Percentiles rank a stretch among this genome's conserved stretches.
phyloP scores from a whole-genome alignment of 352 stramenopile genomes.

The Elongisporangium anandrum region DNA sequence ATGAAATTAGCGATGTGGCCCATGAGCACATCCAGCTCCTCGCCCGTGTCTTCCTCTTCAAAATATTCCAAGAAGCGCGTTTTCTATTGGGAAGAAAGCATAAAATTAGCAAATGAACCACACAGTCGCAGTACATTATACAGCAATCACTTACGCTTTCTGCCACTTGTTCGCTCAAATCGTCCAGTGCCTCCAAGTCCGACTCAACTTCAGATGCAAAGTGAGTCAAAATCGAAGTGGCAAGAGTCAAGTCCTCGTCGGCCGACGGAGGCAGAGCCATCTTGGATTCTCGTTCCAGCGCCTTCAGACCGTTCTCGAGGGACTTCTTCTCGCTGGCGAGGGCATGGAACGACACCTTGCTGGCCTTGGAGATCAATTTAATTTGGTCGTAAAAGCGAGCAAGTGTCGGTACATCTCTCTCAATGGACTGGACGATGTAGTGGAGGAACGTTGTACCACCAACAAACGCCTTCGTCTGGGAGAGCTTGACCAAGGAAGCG shows the following conservation, averaged over 20 bases:
- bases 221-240: conserved; percentile 43
- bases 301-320: conserved; percentile 58
- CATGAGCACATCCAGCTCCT: conserved; percentile 74
- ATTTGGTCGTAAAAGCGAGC: conserved; percentile 76
- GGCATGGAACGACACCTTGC: conserved; percentile 62
- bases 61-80: conserved; percentile 76
- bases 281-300: conserved; percentile 46
- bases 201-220: conserved; percentile 60
- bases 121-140: background rate
- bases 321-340: conserved; percentile 68
- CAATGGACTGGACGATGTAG: conserved; percentile 84
- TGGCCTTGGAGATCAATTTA: conserved; percentile 66
- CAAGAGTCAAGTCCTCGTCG: conserved; percentile 30
- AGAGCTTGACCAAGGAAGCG: conserved; percentile 78
- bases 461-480: conserved; percentile 83
- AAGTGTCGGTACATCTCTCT: conserved; percentile 71
- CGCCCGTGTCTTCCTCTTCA: conserved; percentile 74
- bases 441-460: conserved; percentile 80
- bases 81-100: conserved; percentile 33
- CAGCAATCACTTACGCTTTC: conserved; percentile 28
- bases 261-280: conserved; percentile 16
- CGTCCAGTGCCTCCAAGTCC: conserved; percentile 47
- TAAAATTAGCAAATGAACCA: background rate
- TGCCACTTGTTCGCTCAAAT: conserved; percentile 48
- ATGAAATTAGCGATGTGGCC: conserved; percentile 74